These are phyloP conservation scores for Encephalitozoon romaleae DNA, from an alignment of 371 early-diverging fungal genomes.

Conservation along the genomic window DNA sequence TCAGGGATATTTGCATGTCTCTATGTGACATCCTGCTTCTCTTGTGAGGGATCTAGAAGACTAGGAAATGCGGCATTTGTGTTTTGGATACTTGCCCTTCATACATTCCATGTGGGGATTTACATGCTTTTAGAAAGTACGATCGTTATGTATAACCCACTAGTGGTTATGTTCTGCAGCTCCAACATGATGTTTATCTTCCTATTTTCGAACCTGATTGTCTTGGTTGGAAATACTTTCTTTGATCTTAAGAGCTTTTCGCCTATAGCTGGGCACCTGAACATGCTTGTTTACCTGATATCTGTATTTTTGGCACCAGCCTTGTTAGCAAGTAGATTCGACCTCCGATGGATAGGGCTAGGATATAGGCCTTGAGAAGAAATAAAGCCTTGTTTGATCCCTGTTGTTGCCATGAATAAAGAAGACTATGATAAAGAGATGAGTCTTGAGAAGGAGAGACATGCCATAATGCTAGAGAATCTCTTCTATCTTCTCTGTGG, in stretches of 20 bases:
- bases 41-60: slow-evolving; percentile 26
- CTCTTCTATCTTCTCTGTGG: slow-evolving; percentile 21
- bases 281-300: neutral
- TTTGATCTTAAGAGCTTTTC: slow-evolving; percentile 39
- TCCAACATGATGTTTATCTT: slow-evolving; percentile 49
- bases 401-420: neutral
- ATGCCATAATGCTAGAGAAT: slow-evolving; percentile 13
- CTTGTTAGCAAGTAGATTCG: neutral
- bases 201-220: slow-evolving; percentile 50
- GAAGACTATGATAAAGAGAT: neutral
- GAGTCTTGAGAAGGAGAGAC: neutral
- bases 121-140: slow-evolving; percentile 24
- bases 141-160: neutral
- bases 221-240: slow-evolving; percentile 45
- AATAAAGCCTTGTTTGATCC: neutral
- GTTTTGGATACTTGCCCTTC: slow-evolving; percentile 21
- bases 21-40: neutral
- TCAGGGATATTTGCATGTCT: slow-evolving; percentile 7
- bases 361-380: neutral
- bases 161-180: neutral
- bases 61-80: slow-evolving; percentile 39
- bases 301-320: neutral
- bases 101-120: slow-evolving; percentile 34
- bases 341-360: neutral
- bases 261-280: neutral